Percentiles rank a stretch among this genome's conserved stretches.
Evolutionary conservation across 345 rosid species (phyloP).

Genomic region (Rhizophora apiculata): DNA sequence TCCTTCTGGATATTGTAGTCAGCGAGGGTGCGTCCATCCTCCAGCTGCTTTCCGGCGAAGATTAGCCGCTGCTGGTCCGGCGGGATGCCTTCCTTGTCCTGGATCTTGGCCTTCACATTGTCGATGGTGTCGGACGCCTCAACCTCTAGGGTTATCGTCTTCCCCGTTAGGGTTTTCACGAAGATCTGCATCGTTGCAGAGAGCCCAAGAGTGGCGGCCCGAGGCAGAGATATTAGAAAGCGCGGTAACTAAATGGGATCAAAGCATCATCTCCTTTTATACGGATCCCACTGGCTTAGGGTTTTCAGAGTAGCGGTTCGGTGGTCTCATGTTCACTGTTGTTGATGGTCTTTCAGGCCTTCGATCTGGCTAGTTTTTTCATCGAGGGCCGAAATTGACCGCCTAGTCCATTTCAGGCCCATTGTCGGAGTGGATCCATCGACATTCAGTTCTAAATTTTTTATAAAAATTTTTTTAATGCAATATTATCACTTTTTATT

Average conservation of each 20-base stretch:
- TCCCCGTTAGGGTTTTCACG: slow-evolving; percentile 36
- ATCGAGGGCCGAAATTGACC: too few species aligned
- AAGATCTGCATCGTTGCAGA: slow-evolving; percentile 26
- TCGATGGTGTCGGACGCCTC: slow-evolving; percentile 34
- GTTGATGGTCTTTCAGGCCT: too few species aligned
- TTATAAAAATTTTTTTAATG: too few species aligned
- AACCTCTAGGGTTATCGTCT: slow-evolving; percentile 33
- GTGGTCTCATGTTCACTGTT: too few species aligned
- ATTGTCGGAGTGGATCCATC: too few species aligned
- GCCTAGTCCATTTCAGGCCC: too few species aligned
- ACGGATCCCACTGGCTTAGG: too few species aligned
- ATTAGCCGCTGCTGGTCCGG: slow-evolving; percentile 33
- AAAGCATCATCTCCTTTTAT: too few species aligned
- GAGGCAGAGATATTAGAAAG: neutral
- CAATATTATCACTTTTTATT: neutral
- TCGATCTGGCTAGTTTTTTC: too few species aligned
- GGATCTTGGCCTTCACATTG: slow-evolving; percentile 34
- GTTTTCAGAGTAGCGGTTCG: too few species aligned
- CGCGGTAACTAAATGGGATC: too few species aligned
- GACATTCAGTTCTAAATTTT: too few species aligned
- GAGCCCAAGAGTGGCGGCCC: neutral
- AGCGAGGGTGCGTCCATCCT: slow-evolving; percentile 34
- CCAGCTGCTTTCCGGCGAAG: slow-evolving; percentile 36
- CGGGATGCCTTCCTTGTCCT: slow-evolving; percentile 35
- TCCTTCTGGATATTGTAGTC: slow-evolving; percentile 38